Conservation (phyloP, 1,284 basidiomycete genomes). For the Malassezia brasiliensis region DNA sequence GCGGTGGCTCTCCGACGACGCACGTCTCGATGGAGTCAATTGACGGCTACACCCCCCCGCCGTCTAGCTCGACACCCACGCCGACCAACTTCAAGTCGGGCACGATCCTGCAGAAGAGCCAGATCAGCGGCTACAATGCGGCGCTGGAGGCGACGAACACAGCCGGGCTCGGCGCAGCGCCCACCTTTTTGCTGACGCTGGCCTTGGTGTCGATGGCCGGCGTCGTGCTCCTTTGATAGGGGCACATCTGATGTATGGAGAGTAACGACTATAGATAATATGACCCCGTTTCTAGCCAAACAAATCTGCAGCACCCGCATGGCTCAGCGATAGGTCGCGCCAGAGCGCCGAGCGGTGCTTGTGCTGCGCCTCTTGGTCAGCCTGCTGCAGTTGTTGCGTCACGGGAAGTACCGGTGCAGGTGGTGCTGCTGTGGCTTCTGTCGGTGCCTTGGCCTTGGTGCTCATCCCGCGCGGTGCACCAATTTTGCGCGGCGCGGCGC, state of each 20-base stretch:
- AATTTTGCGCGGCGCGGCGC: not conserved
- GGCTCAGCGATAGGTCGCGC: conserved; percentile 3
- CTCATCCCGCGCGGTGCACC: conserved; percentile 1
- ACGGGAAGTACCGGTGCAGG: not conserved
- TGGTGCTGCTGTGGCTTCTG: no score
- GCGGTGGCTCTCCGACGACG: conserved; percentile 24
- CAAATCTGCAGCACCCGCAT: conserved; percentile 2
- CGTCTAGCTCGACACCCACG: conserved; percentile 9
- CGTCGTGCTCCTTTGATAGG: not conserved
- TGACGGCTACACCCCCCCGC: conserved; percentile 30
- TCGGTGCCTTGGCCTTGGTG: conserved; percentile 1
- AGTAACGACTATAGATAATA: not conserved
- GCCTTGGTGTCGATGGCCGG: not conserved
- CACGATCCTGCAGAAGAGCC: conserved; percentile 22
- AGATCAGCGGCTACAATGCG: conserved; percentile 30
- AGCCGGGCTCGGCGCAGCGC: not conserved
- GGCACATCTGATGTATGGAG: not conserved
- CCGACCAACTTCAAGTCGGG: conserved; percentile 23
- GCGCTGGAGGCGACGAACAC: not conserved
- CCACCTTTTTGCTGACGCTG: not conserved
- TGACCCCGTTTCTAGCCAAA: not conserved
- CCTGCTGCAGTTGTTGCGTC: not conserved
- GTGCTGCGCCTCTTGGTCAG: conserved; percentile 7
- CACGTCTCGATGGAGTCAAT: conserved; percentile 28
- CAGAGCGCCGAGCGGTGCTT: conserved; percentile 4